Evolutionary conservation across 306 rosid genomes (phyloP).

Genomic region (Vicia sativa): DNA sequence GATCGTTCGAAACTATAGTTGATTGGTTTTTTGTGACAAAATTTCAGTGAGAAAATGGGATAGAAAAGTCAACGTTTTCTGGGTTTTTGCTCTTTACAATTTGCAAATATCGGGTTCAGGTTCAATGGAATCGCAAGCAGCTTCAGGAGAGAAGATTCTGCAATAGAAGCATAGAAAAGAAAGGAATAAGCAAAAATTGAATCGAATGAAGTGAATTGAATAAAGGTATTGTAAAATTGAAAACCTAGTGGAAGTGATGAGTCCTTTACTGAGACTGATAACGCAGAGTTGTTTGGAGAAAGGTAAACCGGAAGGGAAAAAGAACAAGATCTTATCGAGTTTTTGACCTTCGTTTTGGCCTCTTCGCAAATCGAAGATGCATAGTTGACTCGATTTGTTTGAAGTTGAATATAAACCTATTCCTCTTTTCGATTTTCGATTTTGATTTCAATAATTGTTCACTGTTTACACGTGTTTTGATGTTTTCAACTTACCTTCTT

Average conservation of each 20-base stretch:
- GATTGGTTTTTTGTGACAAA: too few species aligned
- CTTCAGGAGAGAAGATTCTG: constrained; percentile 94
- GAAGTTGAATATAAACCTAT: constrained; percentile 77
- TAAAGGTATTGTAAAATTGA: too few species aligned
- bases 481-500: neutral
- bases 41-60: too few species aligned
- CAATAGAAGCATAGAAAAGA: neutral
- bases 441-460: neutral
- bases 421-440: neutral
- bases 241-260: constrained; percentile 91
- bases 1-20: too few species aligned
- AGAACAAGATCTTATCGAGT: constrained; percentile 88
- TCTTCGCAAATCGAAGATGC: constrained; percentile 86
- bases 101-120: constrained; percentile 91
- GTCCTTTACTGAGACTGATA: constrained; percentile 96
- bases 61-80: too few species aligned
- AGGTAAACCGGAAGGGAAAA: constrained; percentile 82
- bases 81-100: too few species aligned
- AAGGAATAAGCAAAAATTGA: too few species aligned
- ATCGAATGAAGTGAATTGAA: neutral
- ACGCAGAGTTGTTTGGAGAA: constrained; percentile 84
- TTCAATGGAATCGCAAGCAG: constrained; percentile 88
- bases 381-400: constrained; percentile 61
- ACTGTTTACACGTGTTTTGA: neutral
- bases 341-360: constrained; percentile 97